Evolutionary conservation across 2,329 filamentous ascomycete species (phyloP), one percentile per base, ranked within the genome.

Genomic region (Aspergillus sp.): DNA sequence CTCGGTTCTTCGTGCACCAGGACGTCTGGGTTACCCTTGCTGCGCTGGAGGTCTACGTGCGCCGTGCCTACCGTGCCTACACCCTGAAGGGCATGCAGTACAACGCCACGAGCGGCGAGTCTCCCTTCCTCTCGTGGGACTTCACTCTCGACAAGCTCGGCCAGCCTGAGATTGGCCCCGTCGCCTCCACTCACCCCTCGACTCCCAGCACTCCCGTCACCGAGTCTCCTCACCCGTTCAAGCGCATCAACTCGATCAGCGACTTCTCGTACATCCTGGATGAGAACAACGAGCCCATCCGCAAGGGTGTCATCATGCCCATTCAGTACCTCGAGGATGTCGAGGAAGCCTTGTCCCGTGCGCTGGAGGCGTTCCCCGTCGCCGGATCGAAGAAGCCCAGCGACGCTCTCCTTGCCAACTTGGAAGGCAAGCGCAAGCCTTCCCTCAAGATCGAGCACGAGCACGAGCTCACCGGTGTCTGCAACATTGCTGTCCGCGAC

Each of bases 61-160:
- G 93, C 61, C 88, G 93, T 54, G 90, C 93, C 12, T 98, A 98
- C 76, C 88, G 93, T 76, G 93, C 93, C 2, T 98, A 98, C 73
- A 84, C 87, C 51, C 76, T 98, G 45, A 90, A 94, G 78, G 78
- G 83, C 58, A 85, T 98, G 49, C 82, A 95, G 60, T 98, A 98
- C 68, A 82, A 90, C 61, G 84, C 85, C 47, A 82, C 89, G 41
- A 64, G 67, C 13, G 64, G 67, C n/a, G 72, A 74, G 49, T 83
- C 85, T 7, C 95, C 87, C 63, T 77, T 86, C 53, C 76, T 97
- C 37, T 89, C 90, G 9, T 98, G 93, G 93, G 91, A 97, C 71
- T 98, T 98, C 68, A 79, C 89, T 49, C 83, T 98, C 50, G 84
- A 90, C 66, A 97, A 95, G 78, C 85, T 95, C 58, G 91, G 90